Conservation (phyloP, 345 rosid genomes). For the Geranium rotundifolium region DNA sequence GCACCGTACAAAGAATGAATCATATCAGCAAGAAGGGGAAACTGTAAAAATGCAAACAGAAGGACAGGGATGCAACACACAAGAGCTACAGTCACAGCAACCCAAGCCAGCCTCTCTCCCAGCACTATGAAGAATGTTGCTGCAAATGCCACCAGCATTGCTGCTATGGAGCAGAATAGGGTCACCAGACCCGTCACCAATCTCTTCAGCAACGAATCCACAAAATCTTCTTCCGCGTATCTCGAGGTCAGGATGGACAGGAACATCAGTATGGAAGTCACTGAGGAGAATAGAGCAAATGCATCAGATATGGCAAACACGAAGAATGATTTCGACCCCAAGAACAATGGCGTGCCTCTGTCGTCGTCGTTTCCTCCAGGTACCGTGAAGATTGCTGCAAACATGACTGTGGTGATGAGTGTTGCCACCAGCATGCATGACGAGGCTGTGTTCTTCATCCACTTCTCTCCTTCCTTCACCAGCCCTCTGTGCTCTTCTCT, state of each 20-base stretch:
- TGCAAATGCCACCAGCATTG: slow-evolving; percentile 32
- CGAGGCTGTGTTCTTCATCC: slow-evolving; percentile 38
- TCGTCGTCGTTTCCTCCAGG: slow-evolving; percentile 25
- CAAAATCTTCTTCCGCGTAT: slow-evolving; percentile 30
- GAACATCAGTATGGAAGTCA: slow-evolving; percentile 31
- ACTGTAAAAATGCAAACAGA: slow-evolving; percentile 21
- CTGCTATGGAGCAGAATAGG: slow-evolving; percentile 22
- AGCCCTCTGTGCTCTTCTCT: slow-evolving; percentile 12
- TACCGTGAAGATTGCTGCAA: slow-evolving; percentile 28
- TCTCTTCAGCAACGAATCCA: slow-evolving; percentile 23
- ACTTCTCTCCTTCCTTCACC: slow-evolving; percentile 22
- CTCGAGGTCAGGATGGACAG: slow-evolving; percentile 31
- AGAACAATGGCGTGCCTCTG: slow-evolving; percentile 18
- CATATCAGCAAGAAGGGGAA: slow-evolving; percentile 19
- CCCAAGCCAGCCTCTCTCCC: slow-evolving; percentile 13
- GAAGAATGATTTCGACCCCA: slow-evolving; percentile 4
- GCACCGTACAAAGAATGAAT: slow-evolving; percentile 5
- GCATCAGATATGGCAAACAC: slow-evolving; percentile 18
- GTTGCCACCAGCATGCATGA: slow-evolving; percentile 33
- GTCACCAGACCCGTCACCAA: slow-evolving; percentile 23
- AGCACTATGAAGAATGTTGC: slow-evolving; percentile 21
- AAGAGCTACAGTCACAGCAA: slow-evolving; percentile 11
- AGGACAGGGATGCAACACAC: slow-evolving; percentile 17
- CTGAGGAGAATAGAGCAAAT: slow-evolving; percentile 23
- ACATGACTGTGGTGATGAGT: slow-evolving; percentile 35